Evolutionary conservation across 2,329 filamentous ascomycete genomes (phyloP), one percentile per base, ranked within the genome.

Genomic region (Sporothrix luriei): DNA sequence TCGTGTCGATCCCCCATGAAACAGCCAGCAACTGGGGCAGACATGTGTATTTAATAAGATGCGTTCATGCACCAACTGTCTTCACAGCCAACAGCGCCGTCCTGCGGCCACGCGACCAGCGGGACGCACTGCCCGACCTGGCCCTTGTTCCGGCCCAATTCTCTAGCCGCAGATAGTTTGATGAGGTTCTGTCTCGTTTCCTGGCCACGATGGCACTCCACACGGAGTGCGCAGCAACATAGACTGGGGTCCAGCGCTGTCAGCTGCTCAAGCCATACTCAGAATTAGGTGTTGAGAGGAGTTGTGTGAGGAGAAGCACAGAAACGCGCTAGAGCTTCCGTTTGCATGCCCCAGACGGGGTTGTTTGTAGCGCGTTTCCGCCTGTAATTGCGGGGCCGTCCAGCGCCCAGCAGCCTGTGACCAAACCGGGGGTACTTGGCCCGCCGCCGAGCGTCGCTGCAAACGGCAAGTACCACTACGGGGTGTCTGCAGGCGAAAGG

Each of bases 131-230:
- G 57, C 38, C 57, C n/a, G 57, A 62, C 38, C 16, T 62, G 57
- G 57, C 38, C 38, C 38, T 26, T 46, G 38, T n/a, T 38, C 51
- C 57, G n/a, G n/a, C 7, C 57, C 57, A 46, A 49, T 52, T 66
- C 62, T 54, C 48, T 52, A 66, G 62, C 62, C 26, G 48, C 48
- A 52, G 26, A 52, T 52, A 54, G 62, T 54, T 66, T 66, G 64
- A 66, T 66, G 64, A 54, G 49, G n/a, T 66, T 54, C 64, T 66
- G 26, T 11, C 4, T 54, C 49, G 49, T n/a, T 46, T 54, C 64
- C 11, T 24, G 49, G 66, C 59, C 33, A 55, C 66, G 52, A 68
- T 68, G 66, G 40, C 40, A 68, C 66, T 48, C 52, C 40, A 68
- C 66, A 48, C 66, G 66, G 66, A 49, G 65, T 40, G n/a, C 19